These are phyloP conservation scores for Cetraspora pellucida DNA, from an alignment of 192 early-diverging fungal species.

Conservation along the genomic window DNA sequence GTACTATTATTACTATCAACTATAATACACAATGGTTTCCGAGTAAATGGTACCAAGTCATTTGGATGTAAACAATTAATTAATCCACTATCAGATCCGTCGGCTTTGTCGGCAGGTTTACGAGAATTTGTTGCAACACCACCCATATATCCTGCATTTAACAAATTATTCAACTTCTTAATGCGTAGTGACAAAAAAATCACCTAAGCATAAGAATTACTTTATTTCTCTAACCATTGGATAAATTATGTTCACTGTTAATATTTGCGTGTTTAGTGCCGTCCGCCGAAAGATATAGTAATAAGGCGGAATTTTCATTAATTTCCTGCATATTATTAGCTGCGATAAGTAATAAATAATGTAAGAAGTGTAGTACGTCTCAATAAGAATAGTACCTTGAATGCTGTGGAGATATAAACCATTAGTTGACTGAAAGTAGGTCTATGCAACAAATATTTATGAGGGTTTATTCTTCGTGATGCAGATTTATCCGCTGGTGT, in stretches of 20 bases:
- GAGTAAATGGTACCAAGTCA: conserved; percentile 91
- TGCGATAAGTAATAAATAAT: background rate
- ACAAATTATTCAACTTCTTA: background rate
- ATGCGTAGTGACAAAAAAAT: background rate
- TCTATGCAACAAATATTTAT: conserved; percentile 93
- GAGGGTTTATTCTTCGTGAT: conserved; percentile 53
- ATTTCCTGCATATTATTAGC: conserved; percentile 62
- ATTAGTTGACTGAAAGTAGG: conserved; percentile 90
- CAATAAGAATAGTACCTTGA: conserved; percentile 64
- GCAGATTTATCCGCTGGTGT: conserved; percentile 38
- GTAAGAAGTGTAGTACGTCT: background rate
- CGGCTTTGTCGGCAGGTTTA: conserved; percentile 62
- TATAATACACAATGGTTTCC: conserved; percentile 93
- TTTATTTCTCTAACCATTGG: conserved; percentile 40
- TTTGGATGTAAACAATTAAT: conserved; percentile 84
- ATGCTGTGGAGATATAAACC: conserved; percentile 89
- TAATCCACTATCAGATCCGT: conserved; percentile 39
- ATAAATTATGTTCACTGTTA: conserved; percentile 36
- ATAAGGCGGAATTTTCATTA: conserved; percentile 78
- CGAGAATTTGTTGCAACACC: conserved; percentile 73
- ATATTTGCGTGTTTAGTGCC: conserved; percentile 61
- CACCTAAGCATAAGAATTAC: background rate
- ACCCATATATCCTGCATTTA: conserved; percentile 62
- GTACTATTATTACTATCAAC: conserved; percentile 89
- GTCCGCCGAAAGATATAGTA: conserved; percentile 92